Conservation (phyloP, 1,284 basidiomycete genomes). For the Austropuccinia psidii region DNA sequence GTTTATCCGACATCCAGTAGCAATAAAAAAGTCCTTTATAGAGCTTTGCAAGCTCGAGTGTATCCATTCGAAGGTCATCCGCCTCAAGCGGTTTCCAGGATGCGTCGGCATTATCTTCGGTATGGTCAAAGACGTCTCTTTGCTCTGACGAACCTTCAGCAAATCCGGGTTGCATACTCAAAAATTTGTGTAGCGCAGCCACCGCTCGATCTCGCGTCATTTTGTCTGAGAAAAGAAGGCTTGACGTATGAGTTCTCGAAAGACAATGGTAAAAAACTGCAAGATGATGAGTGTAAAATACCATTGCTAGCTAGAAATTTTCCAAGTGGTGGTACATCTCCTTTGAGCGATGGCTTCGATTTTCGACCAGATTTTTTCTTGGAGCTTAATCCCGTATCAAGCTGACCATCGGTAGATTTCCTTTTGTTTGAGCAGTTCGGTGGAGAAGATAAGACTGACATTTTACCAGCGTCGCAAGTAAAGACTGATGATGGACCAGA, state of each 20-base stretch:
- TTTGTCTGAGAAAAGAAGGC: conserved; percentile 9
- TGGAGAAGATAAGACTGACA: too few species aligned
- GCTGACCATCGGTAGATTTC: not conserved
- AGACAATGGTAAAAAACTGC: too few species aligned
- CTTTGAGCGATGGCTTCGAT: conserved; percentile 24
- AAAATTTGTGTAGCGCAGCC: conserved; percentile 14
- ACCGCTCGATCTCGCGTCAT: conserved; percentile 27
- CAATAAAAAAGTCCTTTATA: conserved; percentile 34
- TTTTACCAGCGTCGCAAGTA: too few species aligned
- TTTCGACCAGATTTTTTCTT: not conserved
- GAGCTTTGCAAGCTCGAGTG: conserved; percentile 9
- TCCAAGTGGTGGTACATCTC: conserved; percentile 57
- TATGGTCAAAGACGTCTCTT: too few species aligned
- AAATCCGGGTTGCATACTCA: not conserved
- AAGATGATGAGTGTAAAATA: too few species aligned
- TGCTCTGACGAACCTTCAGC: too few species aligned
- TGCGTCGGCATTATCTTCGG: too few species aligned
- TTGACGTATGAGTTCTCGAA: too few species aligned
- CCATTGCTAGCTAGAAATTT: conserved; percentile 86
- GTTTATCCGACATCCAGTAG: conserved; percentile 99
- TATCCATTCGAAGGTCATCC: not conserved
- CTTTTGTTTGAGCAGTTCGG: not conserved
- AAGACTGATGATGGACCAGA: too few species aligned
- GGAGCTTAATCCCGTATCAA: not conserved
- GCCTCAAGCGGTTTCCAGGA: not conserved